Evolutionary conservation across 2,329 filamentous ascomycete species (phyloP).

Genomic region (Hymenoscyphus salicellus): DNA sequence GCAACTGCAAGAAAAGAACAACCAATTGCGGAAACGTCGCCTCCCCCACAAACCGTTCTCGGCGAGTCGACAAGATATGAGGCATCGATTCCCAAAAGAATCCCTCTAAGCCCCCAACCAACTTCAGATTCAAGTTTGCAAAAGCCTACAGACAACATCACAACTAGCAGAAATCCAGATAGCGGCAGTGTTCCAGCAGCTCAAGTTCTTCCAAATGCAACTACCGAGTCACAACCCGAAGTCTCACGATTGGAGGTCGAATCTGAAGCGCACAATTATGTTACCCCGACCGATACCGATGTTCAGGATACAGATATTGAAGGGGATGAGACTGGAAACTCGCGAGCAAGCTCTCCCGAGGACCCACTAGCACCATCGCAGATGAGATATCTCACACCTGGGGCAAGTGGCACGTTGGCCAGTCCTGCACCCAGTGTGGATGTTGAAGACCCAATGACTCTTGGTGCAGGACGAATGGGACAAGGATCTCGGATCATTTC

Average conservation of each 20-base stretch:
- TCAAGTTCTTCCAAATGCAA: neutral
- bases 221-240: neutral
- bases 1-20: neutral
- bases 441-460: slow-evolving; percentile 13
- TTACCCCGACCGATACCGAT: neutral
- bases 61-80: neutral
- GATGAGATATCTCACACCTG: slow-evolving; percentile 11
- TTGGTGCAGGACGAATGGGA: slow-evolving; percentile 11
- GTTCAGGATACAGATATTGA: neutral
- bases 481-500: slow-evolving; percentile 25
- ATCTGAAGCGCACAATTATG: neutral
- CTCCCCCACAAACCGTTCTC: neutral
- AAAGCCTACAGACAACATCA: neutral
- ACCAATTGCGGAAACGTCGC: neutral
- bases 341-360: slow-evolving; percentile 3
- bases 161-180: neutral
- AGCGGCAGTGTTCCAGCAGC: neutral
- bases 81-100: neutral
- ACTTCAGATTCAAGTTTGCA: neutral
- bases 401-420: slow-evolving; percentile 4
- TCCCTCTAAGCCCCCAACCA: neutral
- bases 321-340: slow-evolving; percentile 1
- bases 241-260: neutral
- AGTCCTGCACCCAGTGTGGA: slow-evolving; percentile 11
- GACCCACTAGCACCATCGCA: neutral